phyloP scores from a whole-genome alignment of 2,329 filamentous ascomycete genomes.

The Trichoderma harzianum region DNA sequence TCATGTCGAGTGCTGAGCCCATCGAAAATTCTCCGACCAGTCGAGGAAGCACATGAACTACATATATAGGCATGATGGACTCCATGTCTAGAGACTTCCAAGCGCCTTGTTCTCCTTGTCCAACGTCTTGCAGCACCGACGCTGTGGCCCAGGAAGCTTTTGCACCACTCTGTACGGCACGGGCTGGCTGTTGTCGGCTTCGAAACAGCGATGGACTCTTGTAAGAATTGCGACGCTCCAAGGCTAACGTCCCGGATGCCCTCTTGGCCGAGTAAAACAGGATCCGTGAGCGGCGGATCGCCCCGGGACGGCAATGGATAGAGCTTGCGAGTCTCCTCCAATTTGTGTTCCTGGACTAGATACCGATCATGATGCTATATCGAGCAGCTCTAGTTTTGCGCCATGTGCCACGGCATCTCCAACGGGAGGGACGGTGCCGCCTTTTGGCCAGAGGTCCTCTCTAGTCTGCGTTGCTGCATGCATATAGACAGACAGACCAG shows the following conservation, averaged over 20 bases:
- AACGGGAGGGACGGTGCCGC: not conserved
- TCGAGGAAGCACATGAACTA: not conserved
- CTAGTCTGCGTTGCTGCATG: not conserved
- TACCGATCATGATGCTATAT: not conserved
- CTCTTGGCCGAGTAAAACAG: not conserved
- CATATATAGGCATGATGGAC: not conserved
- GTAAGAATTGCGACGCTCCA: not conserved
- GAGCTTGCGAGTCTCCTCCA: not conserved
- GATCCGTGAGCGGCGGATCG: constrained; percentile 6
- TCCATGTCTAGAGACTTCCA: not conserved
- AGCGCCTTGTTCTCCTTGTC: not conserved
- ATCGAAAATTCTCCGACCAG: not conserved
- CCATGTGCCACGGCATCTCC: not conserved
- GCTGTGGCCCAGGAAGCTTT: constrained; percentile 7
- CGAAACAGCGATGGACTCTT: not conserved
- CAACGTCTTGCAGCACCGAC: constrained; percentile 16
- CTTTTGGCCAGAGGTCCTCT: not conserved
- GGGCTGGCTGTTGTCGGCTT: not conserved
- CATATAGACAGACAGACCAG: not conserved
- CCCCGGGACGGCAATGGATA: not conserved
- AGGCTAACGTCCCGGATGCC: not conserved
- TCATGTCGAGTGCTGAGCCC: not conserved
- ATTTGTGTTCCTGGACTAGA: not conserved
- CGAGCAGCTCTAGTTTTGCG: not conserved
- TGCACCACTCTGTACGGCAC: not conserved